Base-by-base conservation (phyloP, 2,329 filamentous ascomycete species). In the Paraphaeosphaeria minitans region DNA sequence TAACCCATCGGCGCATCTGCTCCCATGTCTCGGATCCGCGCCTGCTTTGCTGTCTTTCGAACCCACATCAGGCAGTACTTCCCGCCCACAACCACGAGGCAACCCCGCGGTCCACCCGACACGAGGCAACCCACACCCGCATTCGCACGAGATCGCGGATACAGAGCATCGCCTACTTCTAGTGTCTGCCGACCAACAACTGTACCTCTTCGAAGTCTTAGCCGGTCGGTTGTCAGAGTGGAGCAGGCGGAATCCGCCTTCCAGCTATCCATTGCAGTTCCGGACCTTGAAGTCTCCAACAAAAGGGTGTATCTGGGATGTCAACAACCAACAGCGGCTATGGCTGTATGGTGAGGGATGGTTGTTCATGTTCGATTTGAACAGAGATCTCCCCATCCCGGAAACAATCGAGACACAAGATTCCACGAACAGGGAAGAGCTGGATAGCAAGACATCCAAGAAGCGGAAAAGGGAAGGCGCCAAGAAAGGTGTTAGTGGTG, bases 351-450 rank as follows among this genome's bases (percentile, higher is more conserved):
- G 94, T 7, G 85, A 87, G 42, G 88, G 86, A 1, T 98, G 93
- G 84, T 77, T 99, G 24, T 93, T 91, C 79, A 98, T 98, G 93
- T 86, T 99, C 60, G 93, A 98, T 74, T 80, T 96, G 31, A 85
- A 85, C 21, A 84, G 85, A 68, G 89, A 97, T 74, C 83, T 95
- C 50, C 61, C 69, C 0, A 64, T 72, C 21, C 58, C 67, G 7
- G 66, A 70, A 5, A 50, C 61, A 9, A 50, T 58, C 1, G 56
- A 59, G 14, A 43, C 35, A 29, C 46, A n/a, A 21, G 53, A 43
- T 41, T 9, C 41, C 33, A 53, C 50, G 58, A 61, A 59, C 55
- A 55, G 62, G 53, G 51, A 72, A 57, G 56, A 65, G 56, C 39
- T 51, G 53, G 22, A 61, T 49, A 59, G 61, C 31, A 64, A 61